Evolutionary conservation across 345 rosid species (phyloP).

Genomic region (Arabidopsis thaliana): TAIR10.1 NC_003075.7:8656001-8656500

Average conservation of each 20-base stretch:
- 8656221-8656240: slow-evolving; percentile 11
- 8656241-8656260: slow-evolving; percentile 26
- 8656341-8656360: slow-evolving; percentile 72
- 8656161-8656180: slow-evolving; percentile 23
- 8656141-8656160: slow-evolving; percentile 8
- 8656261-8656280: slow-evolving; percentile 34
- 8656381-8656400: slow-evolving; percentile 54
- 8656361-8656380: slow-evolving; percentile 57
- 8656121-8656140: slow-evolving; percentile 13
- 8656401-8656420: slow-evolving; percentile 86
- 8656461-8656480: slow-evolving; percentile 73
- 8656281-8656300: slow-evolving; percentile 54
- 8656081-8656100: slow-evolving; percentile 27
- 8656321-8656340: slow-evolving; percentile 71
- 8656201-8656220: slow-evolving; percentile 12
- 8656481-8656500: slow-evolving; percentile 74
- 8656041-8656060: slow-evolving; percentile 83
- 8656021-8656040: slow-evolving; percentile 94
- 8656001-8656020: slow-evolving; percentile 96
- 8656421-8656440: slow-evolving; percentile 57
- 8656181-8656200: slow-evolving; percentile 22
- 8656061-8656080: slow-evolving; percentile 84
- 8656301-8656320: slow-evolving; percentile 69
- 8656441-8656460: slow-evolving; percentile 47
- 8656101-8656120: background rate